These are phyloP conservation scores for Exophiala dermatitidis DNA, from an alignment of 2,329 filamentous ascomycete genomes.

Conservation along the genomic window DNA sequence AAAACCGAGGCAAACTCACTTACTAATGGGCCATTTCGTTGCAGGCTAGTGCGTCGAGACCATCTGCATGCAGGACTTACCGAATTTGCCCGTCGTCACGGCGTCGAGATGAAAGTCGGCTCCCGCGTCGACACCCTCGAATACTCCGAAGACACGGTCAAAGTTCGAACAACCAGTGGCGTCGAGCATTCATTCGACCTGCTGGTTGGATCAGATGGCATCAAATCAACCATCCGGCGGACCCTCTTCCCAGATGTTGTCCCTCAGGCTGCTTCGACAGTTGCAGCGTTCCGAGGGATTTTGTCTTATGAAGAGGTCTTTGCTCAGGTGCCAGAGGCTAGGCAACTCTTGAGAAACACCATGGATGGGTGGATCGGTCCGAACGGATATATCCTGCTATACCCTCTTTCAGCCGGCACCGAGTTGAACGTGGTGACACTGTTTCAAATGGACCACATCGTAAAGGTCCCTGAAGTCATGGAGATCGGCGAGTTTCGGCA, in stretches of 20 bases:
- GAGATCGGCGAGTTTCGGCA: slow-evolving; percentile 16
- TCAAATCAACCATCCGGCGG: slow-evolving; percentile 36
- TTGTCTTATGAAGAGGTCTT: slow-evolving; percentile 39
- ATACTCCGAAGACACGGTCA: slow-evolving; percentile 18
- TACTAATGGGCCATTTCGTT: background rate
- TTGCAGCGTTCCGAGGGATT: slow-evolving; percentile 43
- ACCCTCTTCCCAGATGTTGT: slow-evolving; percentile 39
- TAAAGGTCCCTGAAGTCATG: slow-evolving; percentile 21
- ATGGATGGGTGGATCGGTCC: slow-evolving; percentile 24
- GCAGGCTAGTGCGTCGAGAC: slow-evolving; percentile 41
- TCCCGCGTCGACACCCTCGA: slow-evolving; percentile 34
- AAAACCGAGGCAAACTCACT: background rate
- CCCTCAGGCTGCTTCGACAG: slow-evolving; percentile 36
- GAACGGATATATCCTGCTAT: slow-evolving; percentile 23
- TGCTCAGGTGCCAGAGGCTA: slow-evolving; percentile 20
- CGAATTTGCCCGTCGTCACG: slow-evolving; percentile 35
- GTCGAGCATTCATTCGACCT: slow-evolving; percentile 32
- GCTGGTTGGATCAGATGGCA: slow-evolving; percentile 38
- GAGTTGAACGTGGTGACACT: slow-evolving; percentile 24
- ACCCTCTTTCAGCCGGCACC: slow-evolving; percentile 20
- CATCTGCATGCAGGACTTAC: slow-evolving; percentile 43
- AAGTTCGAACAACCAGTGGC: slow-evolving; percentile 24
- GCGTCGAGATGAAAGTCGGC: slow-evolving; percentile 35
- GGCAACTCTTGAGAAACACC: slow-evolving; percentile 17
- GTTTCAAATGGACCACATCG: slow-evolving; percentile 17